Evolutionary conservation across 2,329 filamentous ascomycete species (phyloP).

Genomic region (Neocucurbitaria cava): DNA sequence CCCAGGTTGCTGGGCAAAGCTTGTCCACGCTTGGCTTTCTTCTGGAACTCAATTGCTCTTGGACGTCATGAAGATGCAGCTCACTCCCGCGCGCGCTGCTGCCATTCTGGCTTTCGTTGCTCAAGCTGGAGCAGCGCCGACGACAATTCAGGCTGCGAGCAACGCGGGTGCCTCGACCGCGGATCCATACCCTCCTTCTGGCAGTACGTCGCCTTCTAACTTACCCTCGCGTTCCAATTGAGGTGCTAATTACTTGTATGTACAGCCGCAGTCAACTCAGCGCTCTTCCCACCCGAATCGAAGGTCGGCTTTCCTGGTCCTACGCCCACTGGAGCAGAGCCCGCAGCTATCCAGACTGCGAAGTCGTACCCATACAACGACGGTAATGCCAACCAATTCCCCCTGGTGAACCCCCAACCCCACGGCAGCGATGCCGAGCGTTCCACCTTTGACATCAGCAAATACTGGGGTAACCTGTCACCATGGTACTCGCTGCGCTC

Average conservation of each 20-base stretch:
- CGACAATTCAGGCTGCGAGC: slow-evolving; percentile 19
- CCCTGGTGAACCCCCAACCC: slow-evolving; percentile 31
- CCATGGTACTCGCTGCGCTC: slow-evolving; percentile 41
- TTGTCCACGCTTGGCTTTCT: slow-evolving; percentile 22
- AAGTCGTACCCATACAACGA: slow-evolving; percentile 39
- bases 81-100: slow-evolving; percentile 7
- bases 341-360: slow-evolving; percentile 37
- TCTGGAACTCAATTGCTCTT: not conserved
- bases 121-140: slow-evolving; percentile 16
- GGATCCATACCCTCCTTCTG: slow-evolving; percentile 32
- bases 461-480: slow-evolving; percentile 41
- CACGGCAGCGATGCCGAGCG: slow-evolving; percentile 24
- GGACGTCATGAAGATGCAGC: slow-evolving; percentile 10
- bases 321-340: slow-evolving; percentile 38
- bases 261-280: slow-evolving; percentile 30
- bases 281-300: slow-evolving; percentile 36
- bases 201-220: slow-evolving; percentile 24
- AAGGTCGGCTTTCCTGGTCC: slow-evolving; percentile 38
- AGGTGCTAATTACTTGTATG: slow-evolving; percentile 3
- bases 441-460: slow-evolving; percentile 33
- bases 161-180: slow-evolving; percentile 25
- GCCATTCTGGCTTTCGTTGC: slow-evolving; percentile 20
- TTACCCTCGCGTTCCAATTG: not conserved
- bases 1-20: slow-evolving; percentile 25
- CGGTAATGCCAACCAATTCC: slow-evolving; percentile 26